phyloP scores from a whole-genome alignment of 352 stramenopile genomes.

The Pythium myriotylum region DNA sequence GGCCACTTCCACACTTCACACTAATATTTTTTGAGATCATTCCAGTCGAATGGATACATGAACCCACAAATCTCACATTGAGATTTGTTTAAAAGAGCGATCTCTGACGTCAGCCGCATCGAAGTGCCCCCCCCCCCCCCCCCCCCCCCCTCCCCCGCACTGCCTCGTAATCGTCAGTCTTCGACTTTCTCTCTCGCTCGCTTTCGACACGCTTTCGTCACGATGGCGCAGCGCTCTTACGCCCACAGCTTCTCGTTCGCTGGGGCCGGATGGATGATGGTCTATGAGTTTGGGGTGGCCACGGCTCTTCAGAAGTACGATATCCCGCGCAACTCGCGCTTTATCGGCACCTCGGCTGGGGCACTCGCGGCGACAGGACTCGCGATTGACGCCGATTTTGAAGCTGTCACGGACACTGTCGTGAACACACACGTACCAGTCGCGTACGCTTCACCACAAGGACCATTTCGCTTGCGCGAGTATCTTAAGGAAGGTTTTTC shows the following conservation, averaged over 20 bases:
- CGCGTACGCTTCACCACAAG: slow-evolving; percentile 27
- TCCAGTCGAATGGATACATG: too few species aligned
- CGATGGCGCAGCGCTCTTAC: neutral
- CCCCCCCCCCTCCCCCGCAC: neutral
- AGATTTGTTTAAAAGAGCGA: too few species aligned
- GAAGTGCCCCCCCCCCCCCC: neutral
- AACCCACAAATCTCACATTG: too few species aligned
- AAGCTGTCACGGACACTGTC: slow-evolving; percentile 43
- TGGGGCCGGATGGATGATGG: slow-evolving; percentile 44
- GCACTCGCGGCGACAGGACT: slow-evolving; percentile 30
- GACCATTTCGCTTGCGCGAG: slow-evolving; percentile 51
- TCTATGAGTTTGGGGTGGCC: slow-evolving; percentile 46
- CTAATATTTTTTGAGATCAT: too few species aligned
- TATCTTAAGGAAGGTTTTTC: slow-evolving; percentile 52
- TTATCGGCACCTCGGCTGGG: slow-evolving; percentile 37
- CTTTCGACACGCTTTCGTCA: neutral
- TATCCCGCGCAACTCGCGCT: slow-evolving; percentile 19
- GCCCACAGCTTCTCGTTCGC: slow-evolving; percentile 39
- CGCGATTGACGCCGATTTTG: slow-evolving; percentile 37
- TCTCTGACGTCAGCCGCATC: too few species aligned
- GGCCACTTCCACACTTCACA: too few species aligned
- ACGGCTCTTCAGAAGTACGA: slow-evolving; percentile 32
- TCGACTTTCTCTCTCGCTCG: too few species aligned
- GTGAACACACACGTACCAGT: slow-evolving; percentile 43
- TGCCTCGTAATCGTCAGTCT: neutral